Percentiles rank a stretch among this genome's conserved stretches.
Conservation (phyloP, 371 early-diverging fungal species). For the Syncephalastrum monosporum region DNA sequence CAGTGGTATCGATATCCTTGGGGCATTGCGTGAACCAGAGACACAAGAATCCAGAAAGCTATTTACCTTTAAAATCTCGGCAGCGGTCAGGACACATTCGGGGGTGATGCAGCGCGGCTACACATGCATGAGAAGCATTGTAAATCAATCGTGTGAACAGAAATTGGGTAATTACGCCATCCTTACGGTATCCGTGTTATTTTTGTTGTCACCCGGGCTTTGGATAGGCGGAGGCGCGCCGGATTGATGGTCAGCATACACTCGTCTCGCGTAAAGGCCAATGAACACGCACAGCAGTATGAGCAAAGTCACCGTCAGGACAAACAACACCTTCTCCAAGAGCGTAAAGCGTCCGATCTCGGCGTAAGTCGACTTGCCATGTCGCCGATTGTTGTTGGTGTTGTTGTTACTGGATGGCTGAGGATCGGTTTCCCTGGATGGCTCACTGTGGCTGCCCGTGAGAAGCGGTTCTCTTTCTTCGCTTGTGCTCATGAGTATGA, state of each 20-base stretch:
- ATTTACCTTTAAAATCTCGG: constrained; percentile 47
- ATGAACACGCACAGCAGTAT: constrained; percentile 34
- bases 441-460: constrained; percentile 4
- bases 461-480: constrained; percentile 35
- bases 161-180: neutral
- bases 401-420: constrained; percentile 1
- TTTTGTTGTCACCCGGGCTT: neutral
- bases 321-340: constrained; percentile 36
- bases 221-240: constrained; percentile 1
- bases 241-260: constrained; percentile 26
- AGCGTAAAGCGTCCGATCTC: constrained; percentile 31
- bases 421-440: too few relatives aligned
- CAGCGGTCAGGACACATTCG: constrained; percentile 59
- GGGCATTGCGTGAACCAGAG: neutral
- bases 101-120: constrained; percentile 50
- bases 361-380: neutral
- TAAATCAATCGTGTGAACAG: constrained; percentile 1
- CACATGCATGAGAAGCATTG: neutral
- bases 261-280: constrained; percentile 36
- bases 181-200: constrained; percentile 3
- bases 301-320: constrained; percentile 29
- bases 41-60: neutral
- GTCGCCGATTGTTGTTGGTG: constrained; percentile 4
- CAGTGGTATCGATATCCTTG: constrained; percentile 39
- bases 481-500: constrained; percentile 13